phyloP scores from a whole-genome alignment of 305 asterid genomes.

The Galium porrigens region DNA sequence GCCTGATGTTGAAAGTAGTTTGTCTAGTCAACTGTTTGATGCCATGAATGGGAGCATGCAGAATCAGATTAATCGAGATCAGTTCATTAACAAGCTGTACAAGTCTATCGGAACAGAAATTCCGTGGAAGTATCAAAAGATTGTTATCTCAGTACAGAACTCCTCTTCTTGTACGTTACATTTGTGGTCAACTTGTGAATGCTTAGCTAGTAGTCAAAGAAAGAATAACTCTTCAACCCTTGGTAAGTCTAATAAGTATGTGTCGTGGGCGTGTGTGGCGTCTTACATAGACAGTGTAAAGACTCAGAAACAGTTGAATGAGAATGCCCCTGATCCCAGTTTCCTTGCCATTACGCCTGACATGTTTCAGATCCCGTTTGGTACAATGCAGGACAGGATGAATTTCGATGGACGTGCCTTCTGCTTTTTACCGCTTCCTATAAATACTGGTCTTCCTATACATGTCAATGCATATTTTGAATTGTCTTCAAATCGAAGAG shows the following conservation, averaged over 20 bases:
- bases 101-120: slow-evolving; percentile 38
- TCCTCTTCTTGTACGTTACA: slow-evolving; percentile 43
- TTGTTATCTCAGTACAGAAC: slow-evolving; percentile 63
- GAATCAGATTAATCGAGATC: slow-evolving; percentile 46
- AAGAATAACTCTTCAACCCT: slow-evolving; percentile 34
- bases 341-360: slow-evolving; percentile 34
- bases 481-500: slow-evolving; percentile 91
- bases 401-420: slow-evolving; percentile 87
- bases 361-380: slow-evolving; percentile 30
- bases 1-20: slow-evolving; percentile 47
- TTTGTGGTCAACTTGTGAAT: slow-evolving; percentile 79
- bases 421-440: slow-evolving; percentile 89
- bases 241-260: slow-evolving; percentile 46
- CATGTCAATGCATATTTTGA: slow-evolving; percentile 91
- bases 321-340: slow-evolving; percentile 22
- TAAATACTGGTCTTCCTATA: slow-evolving; percentile 78
- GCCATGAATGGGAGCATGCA: slow-evolving; percentile 46
- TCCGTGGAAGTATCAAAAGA: slow-evolving; percentile 87
- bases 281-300: slow-evolving; percentile 46
- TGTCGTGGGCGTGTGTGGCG: slow-evolving; percentile 92
- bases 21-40: slow-evolving; percentile 52
- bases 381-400: slow-evolving; percentile 25
- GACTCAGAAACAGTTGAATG: slow-evolving; percentile 26
- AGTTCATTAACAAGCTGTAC: slow-evolving; percentile 55
- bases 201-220: slow-evolving; percentile 43